Conservation (phyloP, 257 asterid genomes). For the Dorcoceras hygrometricum region DNA sequence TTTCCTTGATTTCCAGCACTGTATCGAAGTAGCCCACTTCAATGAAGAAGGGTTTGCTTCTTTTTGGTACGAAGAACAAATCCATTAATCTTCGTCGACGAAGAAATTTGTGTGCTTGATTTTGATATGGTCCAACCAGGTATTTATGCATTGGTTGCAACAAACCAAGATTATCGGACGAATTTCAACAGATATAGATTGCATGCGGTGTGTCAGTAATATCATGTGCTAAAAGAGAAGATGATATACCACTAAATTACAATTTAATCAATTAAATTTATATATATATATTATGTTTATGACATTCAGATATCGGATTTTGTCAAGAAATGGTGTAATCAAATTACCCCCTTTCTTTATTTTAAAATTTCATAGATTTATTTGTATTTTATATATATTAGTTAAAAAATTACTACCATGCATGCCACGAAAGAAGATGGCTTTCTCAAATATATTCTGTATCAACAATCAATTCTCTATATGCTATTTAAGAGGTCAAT, state of each 20-base stretch:
- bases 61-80: slow-evolving; percentile 41
- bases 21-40: slow-evolving; percentile 72
- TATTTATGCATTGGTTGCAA: slow-evolving; percentile 25
- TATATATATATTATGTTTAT: too few relatives aligned
- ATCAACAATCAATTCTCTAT: background rate
- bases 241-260: background rate
- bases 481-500: background rate
- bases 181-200: background rate
- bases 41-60: slow-evolving; percentile 41
- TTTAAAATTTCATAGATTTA: too few relatives aligned
- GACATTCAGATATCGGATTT: background rate
- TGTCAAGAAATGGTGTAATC: background rate
- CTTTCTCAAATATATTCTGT: too few relatives aligned
- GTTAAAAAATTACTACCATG: too few relatives aligned
- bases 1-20: slow-evolving; percentile 61
- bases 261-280: background rate
- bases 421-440: too few relatives aligned
- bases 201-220: background rate
- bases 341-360: too few relatives aligned
- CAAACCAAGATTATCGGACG: slow-evolving; percentile 17
- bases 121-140: too few relatives aligned
- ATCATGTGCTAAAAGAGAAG: background rate
- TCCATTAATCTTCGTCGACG: slow-evolving; percentile 39
- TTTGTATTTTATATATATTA: too few relatives aligned
- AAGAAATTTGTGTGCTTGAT: background rate